These are phyloP conservation scores for Fusarium drepaniforme DNA, from an alignment of 2,329 filamentous ascomycete species.

Conservation along the genomic window DNA sequence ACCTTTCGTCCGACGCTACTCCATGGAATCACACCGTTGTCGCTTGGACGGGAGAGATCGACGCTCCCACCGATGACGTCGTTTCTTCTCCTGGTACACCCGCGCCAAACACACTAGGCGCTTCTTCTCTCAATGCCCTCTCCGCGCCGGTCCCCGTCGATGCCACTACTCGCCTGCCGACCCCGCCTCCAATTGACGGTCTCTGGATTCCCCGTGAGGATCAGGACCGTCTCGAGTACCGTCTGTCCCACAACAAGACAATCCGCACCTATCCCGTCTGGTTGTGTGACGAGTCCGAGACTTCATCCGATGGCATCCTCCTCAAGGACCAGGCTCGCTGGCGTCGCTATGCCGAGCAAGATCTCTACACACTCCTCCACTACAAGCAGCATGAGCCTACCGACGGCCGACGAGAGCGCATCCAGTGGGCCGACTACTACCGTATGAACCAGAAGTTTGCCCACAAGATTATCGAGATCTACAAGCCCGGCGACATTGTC, in stretches of 20 bases:
- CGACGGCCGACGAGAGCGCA: slow-evolving; percentile 83
- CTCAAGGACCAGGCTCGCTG: slow-evolving; percentile 88
- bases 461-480: slow-evolving; percentile 86
- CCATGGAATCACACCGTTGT: slow-evolving; percentile 94
- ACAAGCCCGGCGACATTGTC: slow-evolving; percentile 93
- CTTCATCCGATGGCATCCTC: slow-evolving; percentile 73
- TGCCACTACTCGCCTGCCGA: slow-evolving; percentile 64
- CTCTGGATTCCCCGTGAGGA: slow-evolving; percentile 79
- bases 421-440: slow-evolving; percentile 93
- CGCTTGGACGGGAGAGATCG: slow-evolving; percentile 94
- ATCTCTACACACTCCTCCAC: slow-evolving; percentile 93
- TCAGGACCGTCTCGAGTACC: slow-evolving; percentile 78
- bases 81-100: slow-evolving; percentile 62
- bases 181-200: slow-evolving; percentile 74
- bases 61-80: slow-evolving; percentile 58
- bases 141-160: slow-evolving; percentile 85
- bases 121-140: slow-evolving; percentile 75
- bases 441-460: slow-evolving; percentile 94
- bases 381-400: slow-evolving; percentile 95
- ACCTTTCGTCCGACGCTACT: slow-evolving; percentile 85
- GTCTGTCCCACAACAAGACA: slow-evolving; percentile 78
- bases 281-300: slow-evolving; percentile 83
- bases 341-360: slow-evolving; percentile 91
- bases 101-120: slow-evolving; percentile 58
- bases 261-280: slow-evolving; percentile 90